Evolutionary conservation across 129 eudicot species (phyloP), one percentile per base, ranked within the genome.

Genomic region (Flaveria robusta): DNA sequence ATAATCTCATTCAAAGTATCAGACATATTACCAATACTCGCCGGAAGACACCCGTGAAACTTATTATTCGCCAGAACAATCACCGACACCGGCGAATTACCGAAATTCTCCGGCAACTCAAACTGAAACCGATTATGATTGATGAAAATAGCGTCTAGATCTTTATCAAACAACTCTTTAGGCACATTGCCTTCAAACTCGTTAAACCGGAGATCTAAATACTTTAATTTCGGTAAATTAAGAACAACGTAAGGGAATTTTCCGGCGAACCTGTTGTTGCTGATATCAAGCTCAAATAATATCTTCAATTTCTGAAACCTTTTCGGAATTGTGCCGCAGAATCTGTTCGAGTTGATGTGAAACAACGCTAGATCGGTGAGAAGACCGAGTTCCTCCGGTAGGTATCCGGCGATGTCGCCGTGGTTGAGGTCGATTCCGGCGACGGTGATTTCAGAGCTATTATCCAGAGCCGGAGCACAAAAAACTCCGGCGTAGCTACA

Each of bases 231-330:
- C 0, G 97, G 98, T 41, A 93, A 76, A 2, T 69, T 49, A 49
- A 93, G 81, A 3, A 93, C 96, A 52, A 93, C 92, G 26, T 72
- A 60, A 62, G 98, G 98, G 71, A 93, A 93, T 73, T 83, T 88
- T 19, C 98, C 98, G 51, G 96, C 98, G 62, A 93, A 93, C 79
- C 98, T 80, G 89, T 93, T 93, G 85, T 93, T 93, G 77, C 98
- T 93, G 59, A 93, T 54, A 76, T 93, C 98, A 11, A 93, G 84
- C 81, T 93, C 98, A 51, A 76, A 90, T 11, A 93, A 76, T 4
- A 85, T 70, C 83, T 51, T 88, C 87, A 93, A 62, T 0, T 87
- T 82, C 14, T 46, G 76, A 84, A 93, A 93, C 76, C 76, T 93
- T 52, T 82, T 69, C 11, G 97, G 98, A 9, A 93, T 60, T 0